phyloP scores from a whole-genome alignment of 345 rosid genomes.

The Microcos paniculata region DNA sequence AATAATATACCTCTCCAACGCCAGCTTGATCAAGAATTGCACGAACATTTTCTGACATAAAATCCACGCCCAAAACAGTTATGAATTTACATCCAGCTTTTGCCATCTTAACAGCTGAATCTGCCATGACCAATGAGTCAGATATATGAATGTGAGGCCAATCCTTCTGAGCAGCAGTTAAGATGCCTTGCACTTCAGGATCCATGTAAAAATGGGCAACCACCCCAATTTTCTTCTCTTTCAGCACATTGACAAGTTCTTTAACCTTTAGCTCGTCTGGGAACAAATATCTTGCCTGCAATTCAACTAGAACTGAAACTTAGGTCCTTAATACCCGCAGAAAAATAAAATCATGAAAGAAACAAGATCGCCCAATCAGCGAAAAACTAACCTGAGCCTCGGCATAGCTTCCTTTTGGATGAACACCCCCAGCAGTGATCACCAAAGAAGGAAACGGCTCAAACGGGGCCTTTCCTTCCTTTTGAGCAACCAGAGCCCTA shows the following conservation, averaged over 20 bases:
- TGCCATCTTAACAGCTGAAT: constrained; percentile 91
- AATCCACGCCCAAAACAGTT: constrained; percentile 94
- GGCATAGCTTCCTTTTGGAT: constrained; percentile 87
- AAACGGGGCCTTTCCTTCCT: constrained; percentile 54
- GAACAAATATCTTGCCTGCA: constrained; percentile 76
- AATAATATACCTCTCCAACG: constrained; percentile 53
- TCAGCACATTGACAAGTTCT: constrained; percentile 66
- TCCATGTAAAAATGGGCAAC: constrained; percentile 97
- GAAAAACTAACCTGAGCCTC: constrained; percentile 73
- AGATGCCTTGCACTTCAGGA: constrained; percentile 97
- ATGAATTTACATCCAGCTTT: constrained; percentile 86
- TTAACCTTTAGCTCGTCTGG: constrained; percentile 68
- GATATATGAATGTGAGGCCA: constrained; percentile 96
- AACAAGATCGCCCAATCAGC: background rate
- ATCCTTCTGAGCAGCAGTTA: constrained; percentile 84
- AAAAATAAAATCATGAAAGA: background rate
- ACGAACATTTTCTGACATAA: constrained; percentile 97
- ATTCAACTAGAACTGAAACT: constrained; percentile 29
- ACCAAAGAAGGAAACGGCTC: constrained; percentile 84
- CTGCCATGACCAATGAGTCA: constrained; percentile 98
- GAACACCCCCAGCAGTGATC: constrained; percentile 54
- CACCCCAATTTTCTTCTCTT: constrained; percentile 89
- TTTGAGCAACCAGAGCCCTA: constrained; percentile 55
- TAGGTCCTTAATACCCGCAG: constrained; percentile 16
- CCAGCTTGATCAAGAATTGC: constrained; percentile 98